These are phyloP conservation scores for Castanea crenata DNA, from an alignment of 306 rosid species.

Conservation along the genomic window DNA sequence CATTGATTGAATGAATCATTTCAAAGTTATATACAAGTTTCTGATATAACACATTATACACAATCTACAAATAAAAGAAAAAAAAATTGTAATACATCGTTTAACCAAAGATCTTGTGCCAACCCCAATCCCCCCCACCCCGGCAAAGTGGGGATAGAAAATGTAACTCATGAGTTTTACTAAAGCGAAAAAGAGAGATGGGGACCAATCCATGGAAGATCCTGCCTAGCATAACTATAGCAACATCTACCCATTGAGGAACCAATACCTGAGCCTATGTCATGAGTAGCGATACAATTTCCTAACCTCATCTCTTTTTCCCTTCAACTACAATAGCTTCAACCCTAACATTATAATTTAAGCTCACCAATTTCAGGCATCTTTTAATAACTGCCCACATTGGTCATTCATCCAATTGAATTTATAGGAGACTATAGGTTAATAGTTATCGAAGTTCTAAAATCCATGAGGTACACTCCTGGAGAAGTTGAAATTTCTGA, in stretches of 20 bases:
- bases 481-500: slow-evolving; percentile 83
- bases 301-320: no score
- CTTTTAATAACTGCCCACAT: neutral
- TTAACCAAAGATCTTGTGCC: neutral
- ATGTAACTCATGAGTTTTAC: no score
- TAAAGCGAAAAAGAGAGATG: no score
- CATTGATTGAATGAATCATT: neutral
- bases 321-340: neutral
- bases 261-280: no score
- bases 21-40: neutral
- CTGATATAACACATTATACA: neutral
- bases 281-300: no score
- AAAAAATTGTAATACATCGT: neutral
- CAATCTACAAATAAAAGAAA: neutral
- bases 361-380: neutral
- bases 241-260: no score
- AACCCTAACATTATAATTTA: neutral
- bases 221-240: no score
- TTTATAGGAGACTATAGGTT: neutral
- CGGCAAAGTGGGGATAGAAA: neutral
- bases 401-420: neutral
- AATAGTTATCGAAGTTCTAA: slow-evolving; percentile 41
- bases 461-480: slow-evolving; percentile 77
- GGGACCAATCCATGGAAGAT: no score
- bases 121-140: neutral